Evolutionary conservation across 2,329 filamentous ascomycete species (phyloP).

Genomic region (Teratosphaeria gauchensis): DNA sequence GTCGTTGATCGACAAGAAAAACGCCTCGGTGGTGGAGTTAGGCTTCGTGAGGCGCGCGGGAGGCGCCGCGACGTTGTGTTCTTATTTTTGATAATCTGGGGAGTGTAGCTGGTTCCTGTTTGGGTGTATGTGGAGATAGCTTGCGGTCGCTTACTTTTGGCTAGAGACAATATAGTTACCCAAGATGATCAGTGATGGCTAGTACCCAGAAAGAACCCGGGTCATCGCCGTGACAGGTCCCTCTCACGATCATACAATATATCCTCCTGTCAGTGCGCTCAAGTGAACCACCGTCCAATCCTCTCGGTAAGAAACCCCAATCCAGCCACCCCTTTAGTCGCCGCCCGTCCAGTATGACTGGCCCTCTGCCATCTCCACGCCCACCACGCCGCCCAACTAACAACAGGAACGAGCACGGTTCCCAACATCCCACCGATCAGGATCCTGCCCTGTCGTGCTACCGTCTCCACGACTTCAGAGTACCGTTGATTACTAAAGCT

Average conservation of each 20-base stretch:
- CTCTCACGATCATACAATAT: background rate
- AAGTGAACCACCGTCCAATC: slow-evolving; percentile 13
- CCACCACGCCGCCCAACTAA: slow-evolving; percentile 18
- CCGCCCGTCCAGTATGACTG: background rate
- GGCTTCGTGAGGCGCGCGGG: background rate
- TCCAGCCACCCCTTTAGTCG: slow-evolving; percentile 2
- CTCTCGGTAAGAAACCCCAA: slow-evolving; percentile 7
- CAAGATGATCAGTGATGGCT: background rate
- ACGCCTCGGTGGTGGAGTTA: background rate
- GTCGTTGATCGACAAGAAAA: background rate
- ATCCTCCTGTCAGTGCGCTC: background rate
- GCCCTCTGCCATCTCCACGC: slow-evolving; percentile 17
- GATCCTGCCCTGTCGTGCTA: slow-evolving; percentile 55
- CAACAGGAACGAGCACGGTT: slow-evolving; percentile 26
- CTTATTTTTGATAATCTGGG: background rate
- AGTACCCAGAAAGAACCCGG: background rate
- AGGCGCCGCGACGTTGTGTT: background rate
- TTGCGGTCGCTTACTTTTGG: no score
- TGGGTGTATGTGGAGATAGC: background rate
- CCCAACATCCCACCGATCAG: slow-evolving; percentile 37
- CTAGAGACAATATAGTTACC: background rate
- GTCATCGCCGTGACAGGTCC: no score
- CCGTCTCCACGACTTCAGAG: slow-evolving; percentile 64
- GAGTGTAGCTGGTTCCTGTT: no score
- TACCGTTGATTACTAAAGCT: slow-evolving; percentile 93